Evolutionary conservation across 1,139 yeast genomes (phyloP), one percentile per base, ranked within the genome.

Genomic region (Pichia kudriavzevii): DNA sequence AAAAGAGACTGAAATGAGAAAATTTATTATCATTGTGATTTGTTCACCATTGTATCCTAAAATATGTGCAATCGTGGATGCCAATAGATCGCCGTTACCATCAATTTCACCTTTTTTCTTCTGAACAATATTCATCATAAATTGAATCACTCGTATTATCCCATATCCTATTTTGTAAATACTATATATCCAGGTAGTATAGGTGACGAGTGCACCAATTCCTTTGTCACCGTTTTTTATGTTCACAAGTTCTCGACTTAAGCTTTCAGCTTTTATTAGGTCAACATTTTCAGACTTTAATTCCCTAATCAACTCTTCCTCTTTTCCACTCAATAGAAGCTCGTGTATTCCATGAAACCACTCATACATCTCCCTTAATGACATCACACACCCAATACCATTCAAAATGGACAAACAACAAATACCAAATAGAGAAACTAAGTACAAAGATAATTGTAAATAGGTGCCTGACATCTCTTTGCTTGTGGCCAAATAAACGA

Each of bases 161-260:
- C 39, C 42, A 48, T 67, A 72, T 31, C 72, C 34, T 7, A 79
- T 63, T 34, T 85, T 63, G 58, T 80, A 81, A 26, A 77, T 49
- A 58, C 91, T 80, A 59, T 80, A 81, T 7, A 67, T 38, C 10
- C 82, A 69, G 50, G 80, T 75, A n/a, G n/a, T n/a, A n/a, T n/a
- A n/a, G n/a, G n/a, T n/a, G n/a, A n/a, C n/a, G n/a, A n/a, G n/a
- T n/a, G 11, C 15, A 21, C 17, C 17, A 8, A 40, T 7, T 4
- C 38, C 37, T 2, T 23, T 9, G 2, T 31, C n/a, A n/a, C n/a
- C n/a, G n/a, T n/a, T n/a, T n/a, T n/a, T n/a, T n/a, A n/a, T n/a
- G n/a, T n/a, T n/a, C n/a, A n/a, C n/a, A n/a, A n/a, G n/a, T n/a
- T n/a, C n/a, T n/a, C n/a, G n/a, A n/a, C n/a, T n/a, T n/a, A n/a